phyloP scores from a whole-genome alignment of 331 rosid species.

The Arachis monticola region DNA sequence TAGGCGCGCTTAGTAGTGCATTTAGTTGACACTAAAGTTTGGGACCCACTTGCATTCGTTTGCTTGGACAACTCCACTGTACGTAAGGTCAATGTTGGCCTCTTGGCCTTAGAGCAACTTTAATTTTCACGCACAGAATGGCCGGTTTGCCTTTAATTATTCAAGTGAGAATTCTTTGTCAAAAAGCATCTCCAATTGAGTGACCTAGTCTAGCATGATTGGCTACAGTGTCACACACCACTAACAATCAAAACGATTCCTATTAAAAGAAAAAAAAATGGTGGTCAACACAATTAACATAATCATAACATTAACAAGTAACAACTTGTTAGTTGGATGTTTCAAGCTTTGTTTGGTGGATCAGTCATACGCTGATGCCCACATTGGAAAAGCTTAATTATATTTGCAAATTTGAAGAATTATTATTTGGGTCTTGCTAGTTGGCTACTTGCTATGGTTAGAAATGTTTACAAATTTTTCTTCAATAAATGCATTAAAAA shows the following conservation, averaged over 20 bases:
- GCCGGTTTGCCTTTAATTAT: conserved; percentile 47
- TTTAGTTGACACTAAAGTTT: conserved; percentile 41
- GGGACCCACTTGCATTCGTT: conserved; percentile 62
- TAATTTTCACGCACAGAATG: conserved; percentile 57
- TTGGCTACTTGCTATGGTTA: too few species aligned
- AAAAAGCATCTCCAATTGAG: conserved; percentile 48
- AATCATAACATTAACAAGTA: conserved; percentile 14
- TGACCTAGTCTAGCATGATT: conserved; percentile 47
- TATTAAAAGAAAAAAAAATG: background rate
- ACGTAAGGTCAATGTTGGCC: conserved; percentile 48
- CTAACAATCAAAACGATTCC: conserved; percentile 32
- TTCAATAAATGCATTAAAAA: too few species aligned
- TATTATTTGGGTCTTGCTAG: background rate
- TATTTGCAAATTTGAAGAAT: background rate
- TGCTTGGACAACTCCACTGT: conserved; percentile 49
- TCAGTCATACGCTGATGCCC: background rate
- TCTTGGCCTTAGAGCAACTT: conserved; percentile 52
- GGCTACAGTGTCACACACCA: conserved; percentile 44
- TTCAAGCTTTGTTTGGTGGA: conserved; percentile 28
- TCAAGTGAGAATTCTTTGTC: conserved; percentile 51
- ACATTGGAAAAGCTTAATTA: background rate
- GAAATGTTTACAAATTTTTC: too few species aligned
- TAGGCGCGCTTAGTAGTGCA: conserved; percentile 40
- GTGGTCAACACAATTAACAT: conserved; percentile 32
- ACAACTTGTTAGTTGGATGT: conserved; percentile 21